A percentile compares a stretch with the other conserved stretches of the same genome.
phyloP scores from a whole-genome alignment of 768 basidiomycete species.

The Chlorophyllum brunneum region DNA sequence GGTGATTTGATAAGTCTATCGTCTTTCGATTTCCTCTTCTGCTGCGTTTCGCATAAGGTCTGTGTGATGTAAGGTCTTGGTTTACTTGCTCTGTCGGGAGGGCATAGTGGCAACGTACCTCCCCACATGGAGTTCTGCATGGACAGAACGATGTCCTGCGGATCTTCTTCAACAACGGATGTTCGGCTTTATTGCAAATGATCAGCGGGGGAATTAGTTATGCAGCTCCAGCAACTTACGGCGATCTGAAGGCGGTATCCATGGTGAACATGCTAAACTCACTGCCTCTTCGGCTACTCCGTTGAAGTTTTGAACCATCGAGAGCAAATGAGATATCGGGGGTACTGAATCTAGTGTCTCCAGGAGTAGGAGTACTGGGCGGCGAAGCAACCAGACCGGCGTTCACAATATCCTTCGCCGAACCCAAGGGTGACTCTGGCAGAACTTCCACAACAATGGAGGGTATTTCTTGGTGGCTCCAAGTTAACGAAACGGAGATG shows the following conservation, averaged over 20 bases:
- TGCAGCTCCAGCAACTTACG: conserved; percentile 33
- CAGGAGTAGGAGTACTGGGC: conserved; percentile 38
- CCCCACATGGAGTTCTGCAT: conserved; percentile 72
- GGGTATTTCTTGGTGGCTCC: conserved; percentile 42
- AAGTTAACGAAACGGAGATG: too few species aligned
- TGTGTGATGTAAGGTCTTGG: not conserved
- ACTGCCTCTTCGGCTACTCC: conserved; percentile 50
- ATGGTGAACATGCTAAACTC: conserved; percentile 59
- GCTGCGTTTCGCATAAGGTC: conserved; percentile 9
- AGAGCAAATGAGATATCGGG: conserved; percentile 45
- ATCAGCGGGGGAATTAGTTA: conserved; percentile 11
- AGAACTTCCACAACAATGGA: conserved; percentile 65
- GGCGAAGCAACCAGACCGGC: conserved; percentile 29
- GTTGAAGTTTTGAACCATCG: conserved; percentile 48
- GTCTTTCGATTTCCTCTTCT: conserved; percentile 2
- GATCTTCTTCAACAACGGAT: conserved; percentile 40
- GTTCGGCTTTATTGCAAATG: conserved; percentile 28
- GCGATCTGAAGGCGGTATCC: conserved; percentile 40
- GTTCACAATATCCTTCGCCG: conserved; percentile 55
- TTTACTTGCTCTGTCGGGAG: not conserved
- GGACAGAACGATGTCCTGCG: conserved; percentile 48
- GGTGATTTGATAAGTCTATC: not conserved
- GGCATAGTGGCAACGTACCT: conserved; percentile 37
- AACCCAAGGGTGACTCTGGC: conserved; percentile 48
- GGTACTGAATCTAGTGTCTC: conserved; percentile 29